Percentiles rank a stretch among this genome's conserved stretches.
phyloP scores from a whole-genome alignment of 1,284 basidiomycete genomes.

The Cryptococcus sp. region DNA sequence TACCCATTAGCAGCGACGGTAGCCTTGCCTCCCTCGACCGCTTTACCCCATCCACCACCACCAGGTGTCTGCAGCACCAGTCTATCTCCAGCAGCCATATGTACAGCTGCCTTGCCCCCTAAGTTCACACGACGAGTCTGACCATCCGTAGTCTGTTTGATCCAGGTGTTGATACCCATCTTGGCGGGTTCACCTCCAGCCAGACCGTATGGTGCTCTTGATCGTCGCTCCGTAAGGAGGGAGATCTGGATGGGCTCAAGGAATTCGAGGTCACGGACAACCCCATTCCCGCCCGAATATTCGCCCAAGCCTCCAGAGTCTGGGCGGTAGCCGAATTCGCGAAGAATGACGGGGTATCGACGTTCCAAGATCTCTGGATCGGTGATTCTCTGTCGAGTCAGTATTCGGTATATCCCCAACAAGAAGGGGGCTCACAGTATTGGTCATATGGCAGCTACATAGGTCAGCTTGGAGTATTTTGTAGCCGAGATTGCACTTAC shows the following conservation, averaged over 20 bases:
- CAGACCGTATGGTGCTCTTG: constrained; percentile 29
- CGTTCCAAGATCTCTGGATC: constrained; percentile 91
- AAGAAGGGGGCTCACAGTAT: constrained; percentile 40
- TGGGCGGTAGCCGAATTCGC: constrained; percentile 70
- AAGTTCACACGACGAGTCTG: constrained; percentile 71
- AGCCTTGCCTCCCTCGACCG: constrained; percentile 53
- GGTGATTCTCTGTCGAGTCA: constrained; percentile 58
- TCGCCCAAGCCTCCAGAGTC: constrained; percentile 74
- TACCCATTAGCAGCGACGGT: constrained; percentile 62
- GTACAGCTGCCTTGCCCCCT: constrained; percentile 81
- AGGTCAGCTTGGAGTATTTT: background rate
- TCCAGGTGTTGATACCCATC: constrained; percentile 29
- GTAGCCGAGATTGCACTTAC: constrained; percentile 1
- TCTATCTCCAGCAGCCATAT: constrained; percentile 23
- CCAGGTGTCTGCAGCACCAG: constrained; percentile 36
- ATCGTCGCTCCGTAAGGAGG: constrained; percentile 51
- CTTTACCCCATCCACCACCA: constrained; percentile 51
- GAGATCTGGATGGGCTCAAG: constrained; percentile 79
- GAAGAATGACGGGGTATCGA: constrained; percentile 64
- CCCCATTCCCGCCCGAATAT: constrained; percentile 82
- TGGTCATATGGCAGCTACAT: constrained; percentile 73
- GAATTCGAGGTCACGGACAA: constrained; percentile 82
- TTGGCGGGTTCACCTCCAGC: constrained; percentile 23
- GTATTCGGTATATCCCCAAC: background rate
- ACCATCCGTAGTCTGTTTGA: constrained; percentile 57